phyloP scores from a whole-genome alignment of 2,329 filamentous ascomycete species.

The Aspergillus floridensis region DNA sequence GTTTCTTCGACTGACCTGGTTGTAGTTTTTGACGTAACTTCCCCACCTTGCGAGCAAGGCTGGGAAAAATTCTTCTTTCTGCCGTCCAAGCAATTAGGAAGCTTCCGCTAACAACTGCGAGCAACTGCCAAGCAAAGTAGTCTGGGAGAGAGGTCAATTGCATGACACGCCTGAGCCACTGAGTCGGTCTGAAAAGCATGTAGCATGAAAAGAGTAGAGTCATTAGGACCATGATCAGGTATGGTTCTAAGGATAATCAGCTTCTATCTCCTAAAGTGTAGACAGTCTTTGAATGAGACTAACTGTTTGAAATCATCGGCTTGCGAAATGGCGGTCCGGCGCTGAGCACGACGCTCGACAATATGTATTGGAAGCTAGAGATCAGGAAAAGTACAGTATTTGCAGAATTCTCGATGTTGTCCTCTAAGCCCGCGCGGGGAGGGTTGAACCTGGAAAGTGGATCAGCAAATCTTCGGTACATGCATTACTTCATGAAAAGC shows the following conservation, averaged over 20 bases:
- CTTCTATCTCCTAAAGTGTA: background rate
- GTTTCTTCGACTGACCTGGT: conserved; percentile 65
- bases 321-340: conserved; percentile 90
- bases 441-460: conserved; percentile 65
- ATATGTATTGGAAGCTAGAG: conserved; percentile 92
- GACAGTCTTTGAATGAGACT: conserved; percentile 33
- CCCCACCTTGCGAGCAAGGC: conserved; percentile 67
- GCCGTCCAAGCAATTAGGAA: conserved; percentile 67
- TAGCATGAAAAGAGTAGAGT: conserved; percentile 68
- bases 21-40: conserved; percentile 55
- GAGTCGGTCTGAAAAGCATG: conserved; percentile 74
- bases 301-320: conserved; percentile 74
- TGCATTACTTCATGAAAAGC: background rate
- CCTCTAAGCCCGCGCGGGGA: conserved; percentile 70
- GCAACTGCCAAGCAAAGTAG: conserved; percentile 69
- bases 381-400: conserved; percentile 88
- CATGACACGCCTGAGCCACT: conserved; percentile 72
- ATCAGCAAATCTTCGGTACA: conserved; percentile 15
- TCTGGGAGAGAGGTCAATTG: conserved; percentile 74
- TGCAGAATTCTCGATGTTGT: conserved; percentile 87
- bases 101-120: conserved; percentile 67
- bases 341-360: conserved; percentile 83
- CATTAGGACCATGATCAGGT: conserved; percentile 71
- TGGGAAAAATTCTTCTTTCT: conserved; percentile 69
- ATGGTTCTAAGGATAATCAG: conserved; percentile 61